Percentiles rank a stretch among this genome's conserved stretches.
phyloP scores from a whole-genome alignment of 495 filamentous ascomycete genomes.

The Penicillium ucsense region DNA sequence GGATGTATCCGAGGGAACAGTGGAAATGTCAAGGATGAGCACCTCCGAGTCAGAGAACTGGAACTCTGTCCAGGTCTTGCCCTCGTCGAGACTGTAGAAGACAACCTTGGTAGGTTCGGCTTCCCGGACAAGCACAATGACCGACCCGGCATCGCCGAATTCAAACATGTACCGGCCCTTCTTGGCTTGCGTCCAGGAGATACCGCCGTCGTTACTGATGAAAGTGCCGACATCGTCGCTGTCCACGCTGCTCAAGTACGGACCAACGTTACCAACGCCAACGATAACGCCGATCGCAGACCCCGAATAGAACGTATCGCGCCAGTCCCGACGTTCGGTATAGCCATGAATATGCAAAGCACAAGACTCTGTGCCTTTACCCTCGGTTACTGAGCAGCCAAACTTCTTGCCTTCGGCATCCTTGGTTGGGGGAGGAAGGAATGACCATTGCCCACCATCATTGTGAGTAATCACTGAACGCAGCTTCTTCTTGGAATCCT shows the following conservation, averaged over 20 bases:
- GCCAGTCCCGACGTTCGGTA: conserved; percentile 70
- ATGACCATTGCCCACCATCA: conserved; percentile 79
- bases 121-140: conserved; percentile 73
- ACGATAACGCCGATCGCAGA: conserved; percentile 90
- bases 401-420: conserved; percentile 64
- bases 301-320: conserved; percentile 76
- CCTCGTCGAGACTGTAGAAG: conserved; percentile 71
- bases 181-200: conserved; percentile 74
- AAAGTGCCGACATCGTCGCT: conserved; percentile 74
- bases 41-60: conserved; percentile 63
- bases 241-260: conserved; percentile 40
- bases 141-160: conserved; percentile 85
- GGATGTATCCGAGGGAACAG: conserved; percentile 78
- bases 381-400: conserved; percentile 48
- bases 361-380: conserved; percentile 49
- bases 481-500: conserved; percentile 64
- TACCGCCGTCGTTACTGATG: conserved; percentile 78
- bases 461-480: conserved; percentile 91
- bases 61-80: conserved; percentile 63
- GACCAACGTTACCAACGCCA: conserved; percentile 82
- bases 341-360: conserved; percentile 90
- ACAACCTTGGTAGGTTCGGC: conserved; percentile 53
- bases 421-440: conserved; percentile 53
- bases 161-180: conserved; percentile 87
- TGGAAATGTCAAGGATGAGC: conserved; percentile 66